phyloP scores from a whole-genome alignment of 345 rosid genomes.

The Bruguiera gymnorhiza region DNA sequence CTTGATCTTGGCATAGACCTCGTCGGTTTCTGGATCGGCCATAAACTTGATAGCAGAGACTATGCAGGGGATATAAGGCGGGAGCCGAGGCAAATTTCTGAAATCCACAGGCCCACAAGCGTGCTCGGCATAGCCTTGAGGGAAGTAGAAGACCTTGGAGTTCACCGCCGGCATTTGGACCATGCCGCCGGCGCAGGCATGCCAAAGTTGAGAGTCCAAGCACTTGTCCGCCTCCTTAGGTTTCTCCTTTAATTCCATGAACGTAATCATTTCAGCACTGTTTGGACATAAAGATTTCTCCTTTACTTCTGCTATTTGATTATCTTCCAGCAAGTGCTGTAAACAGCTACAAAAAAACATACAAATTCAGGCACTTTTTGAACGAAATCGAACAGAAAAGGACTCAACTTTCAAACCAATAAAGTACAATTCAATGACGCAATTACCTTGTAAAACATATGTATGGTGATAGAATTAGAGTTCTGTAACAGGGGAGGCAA shows the following conservation, averaged over 20 bases:
- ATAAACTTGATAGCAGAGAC: constrained; percentile 20
- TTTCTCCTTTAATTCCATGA: constrained; percentile 62
- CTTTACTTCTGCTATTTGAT: not conserved
- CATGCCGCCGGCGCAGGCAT: constrained; percentile 36
- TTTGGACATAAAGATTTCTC: not conserved
- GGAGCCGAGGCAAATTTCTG: constrained; percentile 20
- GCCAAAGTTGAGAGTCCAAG: constrained; percentile 32
- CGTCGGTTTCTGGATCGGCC: constrained; percentile 34
- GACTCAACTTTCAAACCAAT: not conserved
- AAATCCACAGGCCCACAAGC: constrained; percentile 19
- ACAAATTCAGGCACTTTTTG: constrained; percentile 3
- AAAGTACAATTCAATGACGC: not conserved
- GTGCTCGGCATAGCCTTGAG: constrained; percentile 31
- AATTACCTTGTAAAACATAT: constrained; percentile 24
- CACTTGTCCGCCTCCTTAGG: constrained; percentile 30
- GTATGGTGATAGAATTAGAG: constrained; percentile 4
- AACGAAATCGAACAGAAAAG: not conserved
- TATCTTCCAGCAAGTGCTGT: constrained; percentile 10
- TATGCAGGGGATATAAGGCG: constrained; percentile 18
- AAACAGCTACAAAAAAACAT: constrained; percentile 8
- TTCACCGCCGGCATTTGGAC: constrained; percentile 29
- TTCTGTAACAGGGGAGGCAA: not conserved
- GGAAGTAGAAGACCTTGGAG: constrained; percentile 26
- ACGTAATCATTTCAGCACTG: constrained; percentile 49
- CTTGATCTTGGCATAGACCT: constrained; percentile 23